Base-by-base conservation (phyloP, 1,284 basidiomycete genomes). In the Fistulinella cinereoalba region DNA sequence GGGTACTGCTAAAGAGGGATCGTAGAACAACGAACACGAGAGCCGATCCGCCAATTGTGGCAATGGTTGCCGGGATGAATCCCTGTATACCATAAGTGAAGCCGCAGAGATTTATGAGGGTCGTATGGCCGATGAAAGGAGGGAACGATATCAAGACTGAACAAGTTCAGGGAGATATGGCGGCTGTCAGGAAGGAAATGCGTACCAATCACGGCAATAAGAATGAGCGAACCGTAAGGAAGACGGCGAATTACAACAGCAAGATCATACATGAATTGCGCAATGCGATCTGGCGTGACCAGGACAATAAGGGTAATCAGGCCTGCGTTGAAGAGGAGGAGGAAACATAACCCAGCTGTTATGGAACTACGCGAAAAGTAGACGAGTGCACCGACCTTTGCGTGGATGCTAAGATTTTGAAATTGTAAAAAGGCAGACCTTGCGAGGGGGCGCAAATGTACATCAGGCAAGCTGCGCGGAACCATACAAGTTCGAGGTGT, bases 11-110 rank as follows among this genome's bases (percentile, higher is more conserved):
- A 63, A 88, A 87, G 43, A 83, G 62, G 48, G 74, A 64, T n/a
- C 85, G 77, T 48, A 90, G 70, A 33, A 74, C 59, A 34, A 80
- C 49, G 60, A 92, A 92, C 2, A 73, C 76, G n/a, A 83, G 50
- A 1, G 76, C 76, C 7, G 87, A 80, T n/a, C 86, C 89, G 3
- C 81, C 47, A 19, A 90, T 51, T 16, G 86, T 85, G 13, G 75
- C 81, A 6, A 72, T 64, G 0, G 78, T 76, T 6, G 83, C 80
- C 45, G 91, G 75, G 49, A 73, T 74, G 60, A 88, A 85, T 1
- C 86, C 86, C 47, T 77, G 76, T 68, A 88, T 74, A 42, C 90
- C 90, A 57, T 89, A 92, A 0, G 88, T 84, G 64, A 91, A 92
- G 1, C 90, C 89, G 57, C 82, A 86, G 2, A 92, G 65, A 9